Evolutionary conservation across 192 early-diverging fungal genomes (phyloP), one percentile per base, ranked within the genome.

Genomic region (Thamnidium elegans): DNA sequence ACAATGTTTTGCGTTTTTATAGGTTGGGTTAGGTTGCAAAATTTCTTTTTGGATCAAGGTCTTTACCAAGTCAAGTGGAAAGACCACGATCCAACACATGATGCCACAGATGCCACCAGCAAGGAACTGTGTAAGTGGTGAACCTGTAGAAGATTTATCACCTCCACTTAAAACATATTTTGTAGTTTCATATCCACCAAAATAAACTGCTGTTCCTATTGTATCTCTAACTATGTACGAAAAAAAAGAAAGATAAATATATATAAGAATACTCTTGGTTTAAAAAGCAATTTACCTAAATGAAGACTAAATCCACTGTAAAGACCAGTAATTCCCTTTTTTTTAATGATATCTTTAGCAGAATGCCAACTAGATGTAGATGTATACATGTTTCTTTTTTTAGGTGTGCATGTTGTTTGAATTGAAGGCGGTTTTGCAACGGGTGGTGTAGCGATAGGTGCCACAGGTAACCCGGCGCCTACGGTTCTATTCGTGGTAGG

Each of bases 21-120:
- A 81, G n/a, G 58, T 73, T 53, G 74, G 78, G 14, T 76, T 66
- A 1, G 87, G 75, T 43, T 65, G 50, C 53, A 89, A 69, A 9
- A 83, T 81, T 62, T 92, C 88, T 60, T 85, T 87, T 66, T 92
- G 90, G 50, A 90, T 77, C 9, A 83, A 78, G 5, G 84, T 87
- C 63, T 92, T 92, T 19, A 90, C 76, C 53, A 92, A 66, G 63
- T 92, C 90, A 4, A 88, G 68, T 1, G 90, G 90, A 59, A 92
- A 92, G 10, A 90, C 86, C 4, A 90, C 68, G 21, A 90, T 71
- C 89, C 90, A 90, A 3, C 87, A 87, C 34, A 89, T 65, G 7
- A 90, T 83, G n/a, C 90, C 90, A 67, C 88, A 90, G 7, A 81
- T 75, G 3, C 89, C 90, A 46, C 90, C 90, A 8, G 90, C 81